These are phyloP conservation scores for Diaporthe velutina DNA, from an alignment of 2,329 filamentous ascomycete genomes.

Conservation along the genomic window DNA sequence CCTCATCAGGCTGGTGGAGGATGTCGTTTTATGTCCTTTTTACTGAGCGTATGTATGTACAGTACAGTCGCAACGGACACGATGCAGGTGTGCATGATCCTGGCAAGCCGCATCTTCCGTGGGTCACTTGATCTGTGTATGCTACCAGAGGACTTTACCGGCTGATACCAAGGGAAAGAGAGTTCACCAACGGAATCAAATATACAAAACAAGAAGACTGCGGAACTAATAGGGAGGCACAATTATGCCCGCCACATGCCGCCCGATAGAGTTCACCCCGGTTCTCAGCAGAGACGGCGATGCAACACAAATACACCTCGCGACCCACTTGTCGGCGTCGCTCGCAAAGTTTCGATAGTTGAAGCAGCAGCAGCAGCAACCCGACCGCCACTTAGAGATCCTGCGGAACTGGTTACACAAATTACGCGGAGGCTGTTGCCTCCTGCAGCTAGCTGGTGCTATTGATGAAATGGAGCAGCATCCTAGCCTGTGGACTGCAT, in stretches of 20 bases:
- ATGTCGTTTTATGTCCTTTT: too few species aligned
- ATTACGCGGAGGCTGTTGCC: too few species aligned
- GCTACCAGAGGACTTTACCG: background rate
- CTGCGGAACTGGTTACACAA: background rate
- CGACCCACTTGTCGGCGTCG: slow-evolving; percentile 3
- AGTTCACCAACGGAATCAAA: background rate
- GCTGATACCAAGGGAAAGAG: background rate
- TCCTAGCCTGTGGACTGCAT: background rate
- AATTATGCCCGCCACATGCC: slow-evolving; percentile 2
- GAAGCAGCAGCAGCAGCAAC: background rate
- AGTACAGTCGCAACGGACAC: too few species aligned
- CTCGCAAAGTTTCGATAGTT: background rate
- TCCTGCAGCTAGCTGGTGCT: background rate
- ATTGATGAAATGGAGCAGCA: background rate
- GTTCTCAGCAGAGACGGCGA: background rate
- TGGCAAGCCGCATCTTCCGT: slow-evolving; percentile 13
- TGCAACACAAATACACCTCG: background rate
- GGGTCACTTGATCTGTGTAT: slow-evolving; percentile 17
- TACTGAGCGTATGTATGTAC: too few species aligned
- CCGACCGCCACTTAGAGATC: background rate
- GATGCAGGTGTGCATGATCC: slow-evolving; percentile 1
- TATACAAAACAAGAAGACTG: background rate
- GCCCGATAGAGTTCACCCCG: slow-evolving; percentile 1
- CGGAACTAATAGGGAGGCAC: background rate
- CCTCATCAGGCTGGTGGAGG: background rate